Evolutionary conservation across 75 land plant genomes (phyloP), one percentile per base, ranked within the genome.

Genomic region (Larix kaempferi): DNA sequence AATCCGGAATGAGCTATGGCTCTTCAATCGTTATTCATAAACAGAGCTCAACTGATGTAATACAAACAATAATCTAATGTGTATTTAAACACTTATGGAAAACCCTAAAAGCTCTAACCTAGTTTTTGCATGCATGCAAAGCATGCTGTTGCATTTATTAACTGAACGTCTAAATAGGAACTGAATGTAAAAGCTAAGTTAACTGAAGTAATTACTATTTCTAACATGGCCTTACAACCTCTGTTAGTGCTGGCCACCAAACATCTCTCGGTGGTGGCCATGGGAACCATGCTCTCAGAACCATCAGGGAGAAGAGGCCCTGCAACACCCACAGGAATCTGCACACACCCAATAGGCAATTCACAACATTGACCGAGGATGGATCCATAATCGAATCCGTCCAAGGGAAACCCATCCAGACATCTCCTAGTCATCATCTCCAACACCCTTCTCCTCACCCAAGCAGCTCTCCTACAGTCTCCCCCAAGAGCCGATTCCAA

Each of bases 201-300:
- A n/a, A n/a, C n/a, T n/a, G n/a, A n/a, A n/a, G n/a, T n/a, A n/a
- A n/a, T n/a, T n/a, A n/a, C n/a, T n/a, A n/a, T n/a, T n/a, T n/a
- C n/a, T n/a, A n/a, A n/a, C n/a, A n/a, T n/a, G n/a, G n/a, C 95
- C 80, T 90, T 93, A 79, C 93, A 93, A 3, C 95, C 95, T 59
- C 95, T 83, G 76, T 93, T 93, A 63, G 93, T 85, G 66, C 95
- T 92, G 39, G 95, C 95, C 72, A 92, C 91, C 66, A 92, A 75
- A 56, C 91, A 88, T 27, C 95, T 93, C 76, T 93, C 95, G 5
- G 95, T 93, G 17, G 95, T 93, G 2, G 95, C 95, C 95, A 93
- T 93, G 19, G 95, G 95, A 55, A 93, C 88, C 21, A 73, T 76
- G 77, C 77, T 86, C 85, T 90, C 85, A 54, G 13, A 64, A 6